Percentiles rank a stretch among this genome's conserved stretches.
Evolutionary conservation across 139 green algal species (phyloP).

Genomic region (Desmodesmus armatus): DNA sequence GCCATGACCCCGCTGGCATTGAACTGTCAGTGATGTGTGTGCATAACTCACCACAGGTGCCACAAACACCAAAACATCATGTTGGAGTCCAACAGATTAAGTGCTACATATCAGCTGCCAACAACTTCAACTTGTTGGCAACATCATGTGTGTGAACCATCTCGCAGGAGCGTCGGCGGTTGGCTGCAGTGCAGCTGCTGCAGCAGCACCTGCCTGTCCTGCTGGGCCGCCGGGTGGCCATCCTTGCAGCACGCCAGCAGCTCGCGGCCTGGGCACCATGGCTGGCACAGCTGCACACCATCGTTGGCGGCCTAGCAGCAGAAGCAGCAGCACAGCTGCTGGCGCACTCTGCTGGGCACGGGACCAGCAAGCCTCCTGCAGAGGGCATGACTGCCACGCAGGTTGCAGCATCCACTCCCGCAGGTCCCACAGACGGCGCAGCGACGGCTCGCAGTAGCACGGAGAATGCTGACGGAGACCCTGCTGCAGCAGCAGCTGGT

Average conservation of each 20-base stretch:
- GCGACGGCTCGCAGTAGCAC: neutral
- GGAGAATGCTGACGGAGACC: neutral
- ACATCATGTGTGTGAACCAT: neutral
- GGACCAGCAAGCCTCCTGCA: neutral
- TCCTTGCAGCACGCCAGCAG: conserved; percentile 27
- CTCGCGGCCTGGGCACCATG: conserved; percentile 56
- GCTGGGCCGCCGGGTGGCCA: conserved; percentile 40
- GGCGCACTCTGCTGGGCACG: conserved; percentile 11
- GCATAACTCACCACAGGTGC: no score
- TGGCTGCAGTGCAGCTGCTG: conserved; percentile 59
- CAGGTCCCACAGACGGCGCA: no score
- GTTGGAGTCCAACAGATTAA: no score
- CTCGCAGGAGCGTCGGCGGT: conserved; percentile 36
- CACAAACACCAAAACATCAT: no score
- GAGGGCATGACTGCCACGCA: no score
- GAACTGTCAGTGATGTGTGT: no score
- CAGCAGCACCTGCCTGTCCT: conserved; percentile 63
- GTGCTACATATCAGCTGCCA: conserved; percentile 13
- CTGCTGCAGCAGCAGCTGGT: neutral
- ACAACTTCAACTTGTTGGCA: no score
- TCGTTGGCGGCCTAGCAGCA: conserved; percentile 44
- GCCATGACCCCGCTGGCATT: no score
- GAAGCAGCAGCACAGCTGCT: conserved; percentile 24
- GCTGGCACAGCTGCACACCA: conserved; percentile 51
- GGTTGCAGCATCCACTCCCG: no score